These are phyloP conservation scores for Lodderomyces parapsilosis DNA, from an alignment of 1,139 yeast species.

Conservation along the genomic window DNA sequence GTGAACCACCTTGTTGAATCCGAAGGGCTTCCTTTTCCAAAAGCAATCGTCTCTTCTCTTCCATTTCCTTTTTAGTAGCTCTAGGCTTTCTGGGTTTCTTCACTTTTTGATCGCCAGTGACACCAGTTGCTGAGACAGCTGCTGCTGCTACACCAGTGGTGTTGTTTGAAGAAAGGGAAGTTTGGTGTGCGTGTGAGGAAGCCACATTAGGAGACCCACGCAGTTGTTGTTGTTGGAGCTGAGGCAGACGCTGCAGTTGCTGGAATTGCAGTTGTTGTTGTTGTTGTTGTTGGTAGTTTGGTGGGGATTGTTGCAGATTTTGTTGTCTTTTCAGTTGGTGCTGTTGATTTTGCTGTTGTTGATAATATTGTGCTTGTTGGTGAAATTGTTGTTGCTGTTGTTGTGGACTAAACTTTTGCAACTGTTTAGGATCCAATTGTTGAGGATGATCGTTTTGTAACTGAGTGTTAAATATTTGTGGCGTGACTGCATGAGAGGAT, in stretches of 20 bases:
- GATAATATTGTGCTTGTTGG: conserved; percentile 15
- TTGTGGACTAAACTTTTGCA: conserved; percentile 14
- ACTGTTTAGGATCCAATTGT: conserved; percentile 16
- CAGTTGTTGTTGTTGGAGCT: conserved; percentile 16
- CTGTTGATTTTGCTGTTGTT: conserved; percentile 12
- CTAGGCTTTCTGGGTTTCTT: conserved; percentile 33
- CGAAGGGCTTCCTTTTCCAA: conserved; percentile 10
- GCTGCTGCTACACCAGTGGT: conserved; percentile 11
- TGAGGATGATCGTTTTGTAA: conserved; percentile 15
- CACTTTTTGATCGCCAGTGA: conserved; percentile 12
- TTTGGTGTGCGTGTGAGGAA: background rate
- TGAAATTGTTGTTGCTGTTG: conserved; percentile 12
- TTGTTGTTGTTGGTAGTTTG: conserved; percentile 4
- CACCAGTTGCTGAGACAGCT: conserved; percentile 9
- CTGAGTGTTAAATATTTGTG: conserved; percentile 10
- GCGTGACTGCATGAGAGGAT: conserved; percentile 16
- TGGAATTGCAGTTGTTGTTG: conserved; percentile 9
- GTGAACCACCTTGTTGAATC: conserved; percentile 9
- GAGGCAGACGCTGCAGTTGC: conserved; percentile 12
- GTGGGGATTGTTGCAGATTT: conserved; percentile 1
- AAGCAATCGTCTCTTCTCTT: conserved; percentile 11
- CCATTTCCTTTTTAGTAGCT: conserved; percentile 14
- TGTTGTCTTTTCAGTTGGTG: conserved; percentile 14
- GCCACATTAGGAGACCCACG: conserved; percentile 10
- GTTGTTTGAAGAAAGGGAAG: background rate